Evolutionary conservation across 1,139 yeast genomes (phyloP).

Genomic region (Blastobotrys apis): DNA sequence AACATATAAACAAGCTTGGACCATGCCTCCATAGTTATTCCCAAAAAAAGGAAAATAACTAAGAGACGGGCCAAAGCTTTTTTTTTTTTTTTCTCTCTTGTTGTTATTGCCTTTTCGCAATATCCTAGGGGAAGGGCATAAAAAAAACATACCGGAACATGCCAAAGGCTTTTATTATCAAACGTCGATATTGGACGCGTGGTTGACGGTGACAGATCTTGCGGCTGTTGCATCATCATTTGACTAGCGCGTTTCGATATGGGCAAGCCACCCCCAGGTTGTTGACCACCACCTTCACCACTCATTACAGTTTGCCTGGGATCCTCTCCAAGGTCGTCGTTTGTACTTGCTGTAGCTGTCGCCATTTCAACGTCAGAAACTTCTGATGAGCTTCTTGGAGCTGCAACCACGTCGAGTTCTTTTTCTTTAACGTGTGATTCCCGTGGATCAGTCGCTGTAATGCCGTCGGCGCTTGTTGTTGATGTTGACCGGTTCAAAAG

Average conservation of each 20-base stretch:
- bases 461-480: slow-evolving; percentile 13
- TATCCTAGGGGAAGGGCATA: too few relatives aligned
- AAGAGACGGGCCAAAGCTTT: too few relatives aligned
- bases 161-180: background rate
- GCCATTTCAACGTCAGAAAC: background rate
- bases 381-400: background rate
- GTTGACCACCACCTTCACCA: too few relatives aligned
- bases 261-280: background rate
- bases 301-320: too few relatives aligned
- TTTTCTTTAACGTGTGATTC: slow-evolving; percentile 1
- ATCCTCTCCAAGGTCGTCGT: too few relatives aligned
- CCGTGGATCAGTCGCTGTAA: background rate
- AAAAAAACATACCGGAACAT: background rate
- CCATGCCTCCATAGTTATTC: too few relatives aligned
- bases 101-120: too few relatives aligned
- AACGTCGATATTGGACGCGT: background rate
- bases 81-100: too few relatives aligned
- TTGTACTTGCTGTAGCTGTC: too few relatives aligned
- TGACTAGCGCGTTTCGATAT: background rate
- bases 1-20: background rate
- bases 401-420: background rate
- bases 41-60: background rate
- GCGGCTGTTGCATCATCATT: background rate
- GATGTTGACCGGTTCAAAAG: slow-evolving; percentile 40
- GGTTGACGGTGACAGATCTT: background rate